Evolutionary conservation across 495 filamentous ascomycete genomes (phyloP).

Genomic region (Choiromyces venosus): DNA sequence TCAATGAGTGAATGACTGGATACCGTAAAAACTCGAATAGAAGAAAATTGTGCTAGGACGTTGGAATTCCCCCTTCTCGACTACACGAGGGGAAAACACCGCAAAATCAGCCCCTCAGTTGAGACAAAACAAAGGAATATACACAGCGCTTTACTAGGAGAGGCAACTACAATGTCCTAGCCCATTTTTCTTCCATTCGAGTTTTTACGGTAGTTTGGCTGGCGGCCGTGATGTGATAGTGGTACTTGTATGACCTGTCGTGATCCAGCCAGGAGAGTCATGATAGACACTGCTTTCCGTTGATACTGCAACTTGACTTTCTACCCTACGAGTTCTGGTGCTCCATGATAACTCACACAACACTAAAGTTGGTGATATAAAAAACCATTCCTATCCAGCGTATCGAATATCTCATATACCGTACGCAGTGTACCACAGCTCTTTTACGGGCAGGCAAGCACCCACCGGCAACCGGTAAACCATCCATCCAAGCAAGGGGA

Average conservation of each 20-base stretch:
- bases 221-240: neutral
- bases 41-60: too few relatives aligned
- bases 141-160: too few relatives aligned
- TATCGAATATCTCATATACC: neutral
- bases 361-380: neutral
- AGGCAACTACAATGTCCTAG: too few relatives aligned
- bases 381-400: neutral
- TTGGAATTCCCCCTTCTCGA: too few relatives aligned
- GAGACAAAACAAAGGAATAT: too few relatives aligned
- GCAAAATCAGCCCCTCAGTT: too few relatives aligned
- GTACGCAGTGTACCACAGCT: neutral
- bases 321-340: neutral
- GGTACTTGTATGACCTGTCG: neutral
- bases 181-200: too few relatives aligned
- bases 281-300: neutral
- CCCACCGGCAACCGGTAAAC: neutral
- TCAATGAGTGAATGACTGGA: neutral
- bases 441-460: neutral
- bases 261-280: neutral
- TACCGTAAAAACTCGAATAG: too few relatives aligned
- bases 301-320: neutral
- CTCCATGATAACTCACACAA: neutral
- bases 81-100: too few relatives aligned
- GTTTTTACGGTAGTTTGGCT: too few relatives aligned
- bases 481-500: slow-evolving; percentile 7